These are phyloP conservation scores for Seiridium unicorne DNA, from an alignment of 2,329 filamentous ascomycete species.

Conservation along the genomic window DNA sequence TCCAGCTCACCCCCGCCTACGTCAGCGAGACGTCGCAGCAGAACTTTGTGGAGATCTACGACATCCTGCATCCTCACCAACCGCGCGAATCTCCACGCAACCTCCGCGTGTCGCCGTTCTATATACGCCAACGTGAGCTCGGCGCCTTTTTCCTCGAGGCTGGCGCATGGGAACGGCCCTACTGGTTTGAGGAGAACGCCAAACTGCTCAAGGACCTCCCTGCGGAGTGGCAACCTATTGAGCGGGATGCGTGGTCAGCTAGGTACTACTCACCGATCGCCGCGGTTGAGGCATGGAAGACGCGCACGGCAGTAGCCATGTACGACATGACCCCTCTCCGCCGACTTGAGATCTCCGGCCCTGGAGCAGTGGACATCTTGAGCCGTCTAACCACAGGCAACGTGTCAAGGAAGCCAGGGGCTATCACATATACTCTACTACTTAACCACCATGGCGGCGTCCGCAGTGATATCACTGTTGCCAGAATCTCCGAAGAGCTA, in stretches of 20 bases:
- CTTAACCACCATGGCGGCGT: slow-evolving; percentile 53
- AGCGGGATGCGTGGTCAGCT: slow-evolving; percentile 58
- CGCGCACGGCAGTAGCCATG: slow-evolving; percentile 59
- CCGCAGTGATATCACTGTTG: slow-evolving; percentile 55
- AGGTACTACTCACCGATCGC: slow-evolving; percentile 56
- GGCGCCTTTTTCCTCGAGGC: slow-evolving; percentile 59
- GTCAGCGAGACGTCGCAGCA: slow-evolving; percentile 58
- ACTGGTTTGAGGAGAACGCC: slow-evolving; percentile 60
- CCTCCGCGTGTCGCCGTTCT: slow-evolving; percentile 58
- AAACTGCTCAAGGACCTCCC: slow-evolving; percentile 50
- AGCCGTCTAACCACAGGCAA: slow-evolving; percentile 51
- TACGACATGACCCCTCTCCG: slow-evolving; percentile 63
- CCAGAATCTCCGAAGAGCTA: slow-evolving; percentile 44
- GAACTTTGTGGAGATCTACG: slow-evolving; percentile 64
- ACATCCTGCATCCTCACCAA: slow-evolving; percentile 61
- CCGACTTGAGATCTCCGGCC: slow-evolving; percentile 56
- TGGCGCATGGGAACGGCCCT: slow-evolving; percentile 61
- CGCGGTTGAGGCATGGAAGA: slow-evolving; percentile 64
- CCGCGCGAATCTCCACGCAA: slow-evolving; percentile 56
- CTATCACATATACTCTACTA: slow-evolving; percentile 55
- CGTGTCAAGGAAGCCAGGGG: slow-evolving; percentile 43
- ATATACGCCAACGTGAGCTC: slow-evolving; percentile 51
- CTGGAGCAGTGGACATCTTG: slow-evolving; percentile 53
- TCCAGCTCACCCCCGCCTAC: slow-evolving; percentile 55
- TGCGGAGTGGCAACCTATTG: slow-evolving; percentile 49